Evolutionary conservation across 805 yeast species (phyloP), one percentile per base, ranked within the genome.

Genomic region (Suhomyces faveliae): DNA sequence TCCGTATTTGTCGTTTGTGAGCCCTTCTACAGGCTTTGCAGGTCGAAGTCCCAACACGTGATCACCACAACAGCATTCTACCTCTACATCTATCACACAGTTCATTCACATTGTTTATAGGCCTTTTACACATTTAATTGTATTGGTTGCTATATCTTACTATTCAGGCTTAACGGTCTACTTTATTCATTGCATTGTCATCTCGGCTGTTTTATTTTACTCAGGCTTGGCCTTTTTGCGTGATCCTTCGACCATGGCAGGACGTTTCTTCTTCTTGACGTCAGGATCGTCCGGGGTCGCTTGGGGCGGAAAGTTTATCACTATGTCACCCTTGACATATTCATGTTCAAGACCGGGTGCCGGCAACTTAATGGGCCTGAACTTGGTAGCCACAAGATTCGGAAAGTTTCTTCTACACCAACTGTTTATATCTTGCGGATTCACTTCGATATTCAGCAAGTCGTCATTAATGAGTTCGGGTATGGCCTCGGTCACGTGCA

Each of bases 381-480:
- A 71, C 43, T 67, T 64, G 11, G 69, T 59, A 15, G 61, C 57
- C 9, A 69, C 67, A 52, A 72, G 58, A 42, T 64, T 62, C 3
- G 70, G 64, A 43, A 61, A 59, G 49, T 71, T 64, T 38, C 76
- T 58, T 25, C 74, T 56, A 21, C 63, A 51, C 77, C 77, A 73
- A 55, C 63, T 56, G 13, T 68, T 72, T 3, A 62, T 55, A 39
- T 62, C 67, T 54, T 71, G 74, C 0, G 77, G 77, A 46, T 72
- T 73, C n/a, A 56, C 47, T 47, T 71, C 75, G 2, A 66, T 51
- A 11, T 56, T 49, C 25, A 62, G 63, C 35, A 67, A 51, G 45
- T 73, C 77, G 51, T 73, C 78, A 38, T 63, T 56, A 15, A 63
- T 52, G 17, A 71, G 54, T 11, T 71, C 78, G 2, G 76, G 67